These are phyloP conservation scores for Termitomyces sp. DNA, from an alignment of 768 basidiomycete species.

Conservation along the genomic window DNA sequence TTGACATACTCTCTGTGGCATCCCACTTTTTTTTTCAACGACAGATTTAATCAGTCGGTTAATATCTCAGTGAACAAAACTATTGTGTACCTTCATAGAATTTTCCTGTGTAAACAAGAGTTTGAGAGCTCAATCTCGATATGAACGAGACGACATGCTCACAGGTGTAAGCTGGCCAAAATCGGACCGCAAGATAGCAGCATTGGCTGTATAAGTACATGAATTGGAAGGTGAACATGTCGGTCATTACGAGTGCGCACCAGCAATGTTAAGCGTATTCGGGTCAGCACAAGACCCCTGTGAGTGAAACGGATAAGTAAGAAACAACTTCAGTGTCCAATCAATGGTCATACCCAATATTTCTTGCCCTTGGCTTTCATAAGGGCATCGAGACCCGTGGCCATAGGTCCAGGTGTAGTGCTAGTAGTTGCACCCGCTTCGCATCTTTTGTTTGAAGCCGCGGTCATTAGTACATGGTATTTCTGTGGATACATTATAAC, in stretches of 20 bases:
- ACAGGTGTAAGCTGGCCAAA: conserved; percentile 1
- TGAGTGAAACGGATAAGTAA: background rate
- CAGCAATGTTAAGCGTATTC: background rate
- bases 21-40: background rate
- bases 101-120: background rate
- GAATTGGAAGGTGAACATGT: background rate
- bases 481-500: background rate
- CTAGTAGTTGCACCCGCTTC: background rate
- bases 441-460: background rate
- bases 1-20: background rate
- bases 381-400: background rate
- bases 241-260: background rate
- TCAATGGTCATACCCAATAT: background rate
- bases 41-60: background rate
- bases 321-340: background rate
- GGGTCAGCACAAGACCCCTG: conserved; percentile 1
- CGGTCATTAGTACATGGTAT: background rate
- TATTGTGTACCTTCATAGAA: background rate
- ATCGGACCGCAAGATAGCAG: background rate
- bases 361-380: conserved; percentile 1
- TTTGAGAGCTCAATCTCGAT: background rate
- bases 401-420: background rate
- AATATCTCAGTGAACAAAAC: too few relatives aligned
- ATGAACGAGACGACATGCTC: background rate
- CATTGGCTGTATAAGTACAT: background rate